These are phyloP conservation scores for Yamadazyma diddensiae DNA, from an alignment of 1,139 yeast species.

Conservation along the genomic window DNA sequence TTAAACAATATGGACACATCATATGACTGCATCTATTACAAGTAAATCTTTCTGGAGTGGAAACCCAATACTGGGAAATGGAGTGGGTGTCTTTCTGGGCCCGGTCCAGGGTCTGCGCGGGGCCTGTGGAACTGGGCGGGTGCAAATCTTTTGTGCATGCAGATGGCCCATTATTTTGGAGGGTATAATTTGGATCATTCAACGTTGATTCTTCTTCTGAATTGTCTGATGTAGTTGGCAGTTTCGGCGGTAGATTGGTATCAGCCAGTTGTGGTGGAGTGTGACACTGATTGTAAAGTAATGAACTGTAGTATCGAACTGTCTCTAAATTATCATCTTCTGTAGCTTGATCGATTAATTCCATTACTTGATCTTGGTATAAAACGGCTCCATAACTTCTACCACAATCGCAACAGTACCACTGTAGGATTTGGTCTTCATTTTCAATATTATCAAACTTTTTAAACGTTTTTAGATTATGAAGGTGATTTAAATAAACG, in stretches of 20 bases:
- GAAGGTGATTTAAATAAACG: conserved; percentile 6
- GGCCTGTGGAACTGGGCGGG: not conserved
- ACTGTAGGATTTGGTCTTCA: conserved; percentile 42
- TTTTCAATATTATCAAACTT: conserved; percentile 5
- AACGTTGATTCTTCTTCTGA: too few relatives aligned
- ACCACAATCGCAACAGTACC: conserved; percentile 57
- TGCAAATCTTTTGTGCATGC: too few relatives aligned
- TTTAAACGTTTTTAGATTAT: conserved; percentile 4
- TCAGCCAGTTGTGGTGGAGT: too few relatives aligned
- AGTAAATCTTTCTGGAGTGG: conserved; percentile 29
- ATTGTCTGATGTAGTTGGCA: too few relatives aligned
- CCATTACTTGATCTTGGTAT: conserved; percentile 20
- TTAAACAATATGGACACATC: conserved; percentile 55
- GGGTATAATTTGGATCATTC: too few relatives aligned
- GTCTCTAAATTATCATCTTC: conserved; percentile 10
- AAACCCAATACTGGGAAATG: conserved; percentile 6
- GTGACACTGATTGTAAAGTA: conserved; percentile 26
- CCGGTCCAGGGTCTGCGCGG: not conserved
- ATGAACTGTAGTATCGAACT: conserved; percentile 29
- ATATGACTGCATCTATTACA: conserved; percentile 49
- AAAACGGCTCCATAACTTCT: conserved; percentile 44
- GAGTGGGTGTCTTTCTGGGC: not conserved
- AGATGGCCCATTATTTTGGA: too few relatives aligned
- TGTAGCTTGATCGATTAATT: conserved; percentile 2
- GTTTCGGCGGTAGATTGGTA: conserved; percentile 10